Conservation (phyloP, 2,329 filamentous ascomycete genomes). For the Trichoderma oligosporum region DNA sequence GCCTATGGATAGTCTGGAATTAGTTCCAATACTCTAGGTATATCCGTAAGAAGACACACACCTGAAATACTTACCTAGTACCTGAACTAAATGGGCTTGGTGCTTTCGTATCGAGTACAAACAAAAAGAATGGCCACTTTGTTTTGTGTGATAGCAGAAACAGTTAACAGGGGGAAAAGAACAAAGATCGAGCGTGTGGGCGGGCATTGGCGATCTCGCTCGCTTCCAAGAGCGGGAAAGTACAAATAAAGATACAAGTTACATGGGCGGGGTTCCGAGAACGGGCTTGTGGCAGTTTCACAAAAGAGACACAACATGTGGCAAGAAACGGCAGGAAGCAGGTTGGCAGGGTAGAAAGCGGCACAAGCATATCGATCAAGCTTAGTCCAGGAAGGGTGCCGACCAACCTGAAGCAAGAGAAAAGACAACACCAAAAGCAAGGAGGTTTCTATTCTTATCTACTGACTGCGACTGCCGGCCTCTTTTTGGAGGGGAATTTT, state of each 20-base stretch:
- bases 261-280: not conserved
- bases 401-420: constrained; percentile 17
- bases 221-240: not conserved
- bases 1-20: too few species aligned
- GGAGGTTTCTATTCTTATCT: not conserved
- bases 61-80: too few species aligned
- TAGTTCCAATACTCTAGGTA: too few species aligned
- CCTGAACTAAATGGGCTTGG: too few species aligned
- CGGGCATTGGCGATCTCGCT: not conserved
- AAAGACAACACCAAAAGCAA: not conserved
- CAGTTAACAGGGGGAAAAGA: not conserved
- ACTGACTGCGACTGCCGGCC: not conserved
- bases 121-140: too few species aligned
- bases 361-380: not conserved
- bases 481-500: too few species aligned
- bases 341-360: not conserved
- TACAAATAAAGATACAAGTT: not conserved
- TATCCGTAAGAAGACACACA: too few species aligned
- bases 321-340: not conserved
- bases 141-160: not conserved
- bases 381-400: constrained; percentile 1
- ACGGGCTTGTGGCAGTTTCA: not conserved
- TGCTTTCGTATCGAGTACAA: too few species aligned
- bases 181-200: not conserved
- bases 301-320: not conserved